A percentile compares a stretch with the other conserved stretches of the same genome.
These are phyloP conservation scores for Coemansia furcata DNA, from an alignment of 192 early-diverging fungal genomes.

Conservation along the genomic window DNA sequence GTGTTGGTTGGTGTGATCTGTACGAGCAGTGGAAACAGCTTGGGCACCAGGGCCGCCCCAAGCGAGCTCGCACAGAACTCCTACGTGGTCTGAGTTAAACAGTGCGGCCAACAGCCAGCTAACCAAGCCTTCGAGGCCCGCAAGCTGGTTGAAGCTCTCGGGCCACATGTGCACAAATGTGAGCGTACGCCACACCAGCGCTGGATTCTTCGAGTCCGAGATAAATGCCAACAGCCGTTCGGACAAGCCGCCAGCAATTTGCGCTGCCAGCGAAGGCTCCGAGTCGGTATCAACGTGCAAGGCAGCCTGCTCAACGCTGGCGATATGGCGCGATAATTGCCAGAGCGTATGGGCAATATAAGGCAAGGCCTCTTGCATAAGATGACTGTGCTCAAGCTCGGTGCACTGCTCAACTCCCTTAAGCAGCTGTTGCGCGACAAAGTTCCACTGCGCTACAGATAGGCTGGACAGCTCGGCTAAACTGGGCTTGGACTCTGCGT, in stretches of 20 bases:
- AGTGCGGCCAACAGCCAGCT: conserved; percentile 15
- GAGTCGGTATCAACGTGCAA: not conserved
- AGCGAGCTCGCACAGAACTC: conserved; percentile 21
- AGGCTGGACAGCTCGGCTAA: conserved; percentile 2
- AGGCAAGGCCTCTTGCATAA: conserved; percentile 14
- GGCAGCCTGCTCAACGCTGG: not conserved
- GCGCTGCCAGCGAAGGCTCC: not conserved
- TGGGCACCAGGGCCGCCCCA: not conserved
- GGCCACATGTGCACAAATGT: conserved; percentile 36
- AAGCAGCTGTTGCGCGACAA: conserved; percentile 18
- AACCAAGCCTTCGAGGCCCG: conserved; percentile 10
- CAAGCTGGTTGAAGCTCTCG: conserved; percentile 20
- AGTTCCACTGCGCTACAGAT: conserved; percentile 30
- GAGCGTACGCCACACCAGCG: conserved; percentile 37
- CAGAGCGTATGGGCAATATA: conserved; percentile 30
- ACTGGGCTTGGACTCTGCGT: not conserved
- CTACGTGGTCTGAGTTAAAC: conserved; percentile 11
- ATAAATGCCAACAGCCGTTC: conserved; percentile 31
- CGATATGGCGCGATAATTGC: not conserved
- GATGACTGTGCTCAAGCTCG: conserved; percentile 8
- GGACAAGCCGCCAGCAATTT: conserved; percentile 23
- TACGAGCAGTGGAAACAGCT: not conserved
- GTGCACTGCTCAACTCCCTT: conserved; percentile 16
- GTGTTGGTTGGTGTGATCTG: not conserved
- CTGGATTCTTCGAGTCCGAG: conserved; percentile 8